Evolutionary conservation across 2,329 filamentous ascomycete genomes (phyloP), one percentile per base, ranked within the genome.

Genomic region (Hypoxylon sp.): DNA sequence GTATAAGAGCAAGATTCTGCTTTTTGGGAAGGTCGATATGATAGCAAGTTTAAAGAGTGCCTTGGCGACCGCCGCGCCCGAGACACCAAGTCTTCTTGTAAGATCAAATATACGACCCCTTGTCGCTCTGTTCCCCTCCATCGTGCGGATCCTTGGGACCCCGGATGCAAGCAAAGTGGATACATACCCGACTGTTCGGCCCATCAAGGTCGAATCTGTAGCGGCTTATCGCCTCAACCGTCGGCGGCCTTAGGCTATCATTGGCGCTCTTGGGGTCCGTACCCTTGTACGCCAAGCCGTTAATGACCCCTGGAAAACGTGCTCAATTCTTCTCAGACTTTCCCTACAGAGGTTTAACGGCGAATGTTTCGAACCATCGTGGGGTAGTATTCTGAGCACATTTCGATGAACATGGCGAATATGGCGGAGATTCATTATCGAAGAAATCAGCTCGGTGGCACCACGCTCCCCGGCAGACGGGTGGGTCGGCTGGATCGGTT

Each of bases 271-370:
- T 35, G 31, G 39, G 17, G 22, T 33, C n/a, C 3, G 14, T 19
- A 70, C 50, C 69, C 67, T 66, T 69, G 66, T 35, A 42, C 55
- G 71, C 71, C 71, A 73, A 73, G 71, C 51, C 57, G 53, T 59
- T 37, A 17, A 54, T 26, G 60, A 54, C 59, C 64, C 63, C 61
- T 67, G 51, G 57, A 71, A 77, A 78, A 78, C 70, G 70, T 78
- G 76, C 76, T 78, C 76, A 78, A 76, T 76, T 63, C 46, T 74
- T 75, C 76, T 77, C 76, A 75, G 50, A 19, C 66, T 66, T 69
- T 67, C 66, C 69, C 57, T 67, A 63, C 60, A 42, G 39, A 62
- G 63, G 55, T n/a, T 53, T 64, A 64, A 70, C 44, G 65, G 65
- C 46, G 47, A 61, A 5, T 53, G 61, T 66, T 67, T 59, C 22